phyloP scores from a whole-genome alignment of 257 asterid genomes.

The Solanum chilense region DNA sequence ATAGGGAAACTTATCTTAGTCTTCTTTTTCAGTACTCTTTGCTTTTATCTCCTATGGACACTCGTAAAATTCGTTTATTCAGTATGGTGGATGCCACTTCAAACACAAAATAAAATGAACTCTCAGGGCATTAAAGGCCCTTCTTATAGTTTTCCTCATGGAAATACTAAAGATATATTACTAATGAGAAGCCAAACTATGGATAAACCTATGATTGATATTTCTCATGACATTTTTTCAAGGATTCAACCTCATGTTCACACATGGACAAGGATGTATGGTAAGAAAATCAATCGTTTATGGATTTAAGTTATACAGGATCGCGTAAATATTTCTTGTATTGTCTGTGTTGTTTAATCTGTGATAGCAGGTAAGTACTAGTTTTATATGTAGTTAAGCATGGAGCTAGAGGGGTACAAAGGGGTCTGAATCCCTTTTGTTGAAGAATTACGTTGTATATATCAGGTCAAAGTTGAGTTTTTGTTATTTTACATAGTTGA shows the following conservation, averaged over 20 bases:
- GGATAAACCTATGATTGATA: slow-evolving; percentile 35
- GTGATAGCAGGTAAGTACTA: background rate
- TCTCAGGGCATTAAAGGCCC: slow-evolving; percentile 61
- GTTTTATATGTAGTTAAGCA: background rate
- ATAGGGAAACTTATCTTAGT: background rate
- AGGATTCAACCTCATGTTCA: slow-evolving; percentile 56
- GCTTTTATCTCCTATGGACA: slow-evolving; percentile 13
- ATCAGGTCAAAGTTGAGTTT: background rate
- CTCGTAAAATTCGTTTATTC: slow-evolving; percentile 21
- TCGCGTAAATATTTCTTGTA: background rate
- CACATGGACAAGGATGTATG: slow-evolving; percentile 49
- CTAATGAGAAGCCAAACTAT: slow-evolving; percentile 29
- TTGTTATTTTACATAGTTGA: background rate
- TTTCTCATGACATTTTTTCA: slow-evolving; percentile 44
- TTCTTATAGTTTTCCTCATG: slow-evolving; percentile 49
- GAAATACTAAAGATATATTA: slow-evolving; percentile 41
- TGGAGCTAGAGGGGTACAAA: background rate
- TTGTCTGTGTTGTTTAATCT: background rate
- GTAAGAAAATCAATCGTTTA: slow-evolving; percentile 1
- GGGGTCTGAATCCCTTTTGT: background rate
- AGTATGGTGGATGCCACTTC: slow-evolving; percentile 39
- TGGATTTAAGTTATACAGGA: background rate
- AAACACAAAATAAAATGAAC: slow-evolving; percentile 17
- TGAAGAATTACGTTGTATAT: background rate
- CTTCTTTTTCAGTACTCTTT: slow-evolving; percentile 3